These are phyloP conservation scores for Steccherinum ochraceum DNA, from an alignment of 768 basidiomycete genomes.

Conservation along the genomic window DNA sequence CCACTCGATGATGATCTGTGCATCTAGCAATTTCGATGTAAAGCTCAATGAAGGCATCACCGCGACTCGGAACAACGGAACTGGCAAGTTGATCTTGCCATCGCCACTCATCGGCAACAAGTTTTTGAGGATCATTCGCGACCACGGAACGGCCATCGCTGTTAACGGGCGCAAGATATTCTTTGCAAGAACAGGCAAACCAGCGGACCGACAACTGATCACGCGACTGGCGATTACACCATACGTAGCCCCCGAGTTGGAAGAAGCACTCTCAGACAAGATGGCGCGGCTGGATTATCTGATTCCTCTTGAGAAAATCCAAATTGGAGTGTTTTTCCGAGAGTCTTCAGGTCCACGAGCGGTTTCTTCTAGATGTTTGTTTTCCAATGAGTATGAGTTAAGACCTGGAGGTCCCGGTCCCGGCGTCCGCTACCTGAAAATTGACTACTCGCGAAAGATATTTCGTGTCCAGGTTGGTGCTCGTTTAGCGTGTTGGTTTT, in stretches of 20 bases:
- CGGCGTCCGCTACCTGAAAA: slow-evolving; percentile 47
- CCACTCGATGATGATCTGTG: no score
- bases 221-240: slow-evolving; percentile 25
- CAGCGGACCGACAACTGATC: slow-evolving; percentile 2
- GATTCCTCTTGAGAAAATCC: slow-evolving; percentile 54
- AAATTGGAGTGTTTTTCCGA: slow-evolving; percentile 59
- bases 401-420: slow-evolving; percentile 38
- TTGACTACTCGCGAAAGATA: slow-evolving; percentile 65
- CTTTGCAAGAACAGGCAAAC: slow-evolving; percentile 9
- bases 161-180: slow-evolving; percentile 16
- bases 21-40: slow-evolving; percentile 57
- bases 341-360: slow-evolving; percentile 11
- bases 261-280: slow-evolving; percentile 27
- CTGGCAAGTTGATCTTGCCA: slow-evolving; percentile 29
- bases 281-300: slow-evolving; percentile 36
- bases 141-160: slow-evolving; percentile 20
- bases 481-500: no score
- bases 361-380: slow-evolving; percentile 29
- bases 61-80: slow-evolving; percentile 53
- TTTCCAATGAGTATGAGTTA: slow-evolving; percentile 67
- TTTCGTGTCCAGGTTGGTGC: slow-evolving; percentile 53
- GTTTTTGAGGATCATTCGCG: slow-evolving; percentile 39
- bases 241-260: slow-evolving; percentile 24
- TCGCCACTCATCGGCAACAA: slow-evolving; percentile 30
- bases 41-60: slow-evolving; percentile 40